phyloP scores from a whole-genome alignment of 345 rosid species.

The Eutrema heterophyllum region DNA sequence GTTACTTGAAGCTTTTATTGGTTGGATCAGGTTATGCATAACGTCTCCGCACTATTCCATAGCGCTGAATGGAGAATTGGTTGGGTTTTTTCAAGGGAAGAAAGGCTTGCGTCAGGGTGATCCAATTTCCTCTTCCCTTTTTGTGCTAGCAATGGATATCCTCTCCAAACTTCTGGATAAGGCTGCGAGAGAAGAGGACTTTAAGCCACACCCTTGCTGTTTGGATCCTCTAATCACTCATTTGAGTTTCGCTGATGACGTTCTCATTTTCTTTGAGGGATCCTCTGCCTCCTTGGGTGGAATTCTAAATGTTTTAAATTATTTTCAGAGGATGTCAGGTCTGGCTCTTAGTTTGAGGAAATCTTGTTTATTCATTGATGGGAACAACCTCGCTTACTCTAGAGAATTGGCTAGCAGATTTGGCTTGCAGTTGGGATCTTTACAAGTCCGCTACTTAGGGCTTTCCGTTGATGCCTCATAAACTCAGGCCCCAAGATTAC shows the following conservation, averaged over 20 bases:
- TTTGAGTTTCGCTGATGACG: neutral
- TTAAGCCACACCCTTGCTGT: neutral
- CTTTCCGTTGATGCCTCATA: neutral
- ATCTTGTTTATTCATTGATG: neutral
- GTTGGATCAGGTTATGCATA: neutral
- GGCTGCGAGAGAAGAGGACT: neutral
- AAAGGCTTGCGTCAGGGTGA: neutral
- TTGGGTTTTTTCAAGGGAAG: neutral
- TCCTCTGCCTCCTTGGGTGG: neutral
- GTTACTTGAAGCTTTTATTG: neutral
- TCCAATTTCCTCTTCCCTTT: neutral
- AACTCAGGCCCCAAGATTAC: neutral
- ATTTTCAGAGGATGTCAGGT: neutral
- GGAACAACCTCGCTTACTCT: too few relatives aligned
- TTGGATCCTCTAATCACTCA: neutral
- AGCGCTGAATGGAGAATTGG: neutral
- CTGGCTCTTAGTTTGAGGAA: neutral
- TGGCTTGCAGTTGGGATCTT: neutral
- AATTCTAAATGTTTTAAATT: too few relatives aligned
- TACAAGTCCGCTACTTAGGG: neutral
- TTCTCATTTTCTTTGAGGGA: neutral
- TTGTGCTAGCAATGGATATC: neutral
- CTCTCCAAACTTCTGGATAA: neutral
- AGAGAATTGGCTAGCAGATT: neutral
- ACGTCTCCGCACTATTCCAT: neutral